Evolutionary conservation across 1,284 basidiomycete genomes (phyloP), one percentile per base, ranked within the genome.

Genomic region (Flammula alnicola): DNA sequence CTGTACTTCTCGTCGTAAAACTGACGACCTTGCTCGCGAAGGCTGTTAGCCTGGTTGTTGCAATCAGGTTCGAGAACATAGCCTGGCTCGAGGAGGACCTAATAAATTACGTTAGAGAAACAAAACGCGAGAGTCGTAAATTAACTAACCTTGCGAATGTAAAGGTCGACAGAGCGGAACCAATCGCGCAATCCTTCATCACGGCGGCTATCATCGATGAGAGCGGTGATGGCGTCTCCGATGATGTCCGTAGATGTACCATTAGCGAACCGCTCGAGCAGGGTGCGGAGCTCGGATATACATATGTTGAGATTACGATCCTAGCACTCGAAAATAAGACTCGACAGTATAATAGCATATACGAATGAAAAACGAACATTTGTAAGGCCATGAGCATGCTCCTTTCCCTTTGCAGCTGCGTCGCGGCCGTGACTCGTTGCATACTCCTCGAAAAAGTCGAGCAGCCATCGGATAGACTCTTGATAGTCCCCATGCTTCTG

Each of bases 401-500:
- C 72, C 23, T 73, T 70, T 11, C 72, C 73, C n/a, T 71, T 67
- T 16, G 70, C 65, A 19, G 75, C 71, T 16, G 82, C 71, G 16
- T 67, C 71, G 36, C 73, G 74, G n/a, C 84, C 84, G 58, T 90
- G 83, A n/a, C n/a, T n/a, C 3, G 74, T 72, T 35, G 83, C 81
- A 72, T 96, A 98, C 63, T 89, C 84, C 63, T 86, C 82, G n/a
- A 90, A 64, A 51, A 80, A 77, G 43, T 76, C 73, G 37, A 95
- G 75, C 29, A 94, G 75, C 90, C 91, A 95, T 14, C 72, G 73
- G 57, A 95, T 81, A 29, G 88, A 84, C 47, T 83, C 85, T 62
- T 95, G 91, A 72, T 97, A 98, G 64, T 96, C 91, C 51, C 86
- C 80, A 72, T 96, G 93, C 65, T 88, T 85, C 74, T 98, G 95